Percentiles rank a stretch among this genome's conserved stretches.
Conservation (phyloP, 768 basidiomycete genomes). For the Strobilomyces confusus region DNA sequence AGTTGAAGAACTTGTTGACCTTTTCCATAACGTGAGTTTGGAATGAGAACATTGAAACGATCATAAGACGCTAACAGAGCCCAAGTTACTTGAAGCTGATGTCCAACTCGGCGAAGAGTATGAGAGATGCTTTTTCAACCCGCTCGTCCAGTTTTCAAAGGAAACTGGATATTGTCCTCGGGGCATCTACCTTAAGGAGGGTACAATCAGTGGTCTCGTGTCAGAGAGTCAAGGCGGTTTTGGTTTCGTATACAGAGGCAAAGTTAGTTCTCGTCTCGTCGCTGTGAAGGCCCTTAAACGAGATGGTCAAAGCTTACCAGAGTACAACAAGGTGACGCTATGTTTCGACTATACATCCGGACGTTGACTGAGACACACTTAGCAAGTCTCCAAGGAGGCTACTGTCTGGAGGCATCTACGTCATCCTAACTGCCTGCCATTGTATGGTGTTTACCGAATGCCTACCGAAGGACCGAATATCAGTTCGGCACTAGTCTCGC, state of each 20-base stretch:
- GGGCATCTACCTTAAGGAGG: constrained; percentile 7
- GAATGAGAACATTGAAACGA: not conserved
- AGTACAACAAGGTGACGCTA: constrained; percentile 18
- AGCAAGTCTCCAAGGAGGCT: constrained; percentile 31
- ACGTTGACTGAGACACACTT: not conserved
- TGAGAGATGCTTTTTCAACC: constrained; percentile 14
- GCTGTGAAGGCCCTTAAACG: constrained; percentile 24
- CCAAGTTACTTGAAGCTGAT: constrained; percentile 21
- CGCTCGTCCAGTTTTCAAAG: constrained; percentile 20
- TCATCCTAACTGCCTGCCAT: constrained; percentile 35
- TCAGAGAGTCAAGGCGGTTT: constrained; percentile 16
- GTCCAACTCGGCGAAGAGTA: constrained; percentile 16
- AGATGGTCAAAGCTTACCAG: not conserved
- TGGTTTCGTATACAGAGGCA: constrained; percentile 21
- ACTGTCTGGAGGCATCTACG: constrained; percentile 32
- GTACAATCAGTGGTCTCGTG: constrained; percentile 6
- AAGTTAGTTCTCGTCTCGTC: constrained; percentile 19
- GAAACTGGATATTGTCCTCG: constrained; percentile 18
- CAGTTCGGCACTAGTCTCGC: constrained; percentile 32
- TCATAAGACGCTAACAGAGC: not conserved
- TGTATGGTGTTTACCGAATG: constrained; percentile 30
- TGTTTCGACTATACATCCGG: not conserved
- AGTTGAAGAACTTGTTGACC: constrained; percentile 14
- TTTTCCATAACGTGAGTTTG: constrained; percentile 24
- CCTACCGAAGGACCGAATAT: constrained; percentile 14